Percentiles rank a stretch among this genome's conserved stretches.
Conservation (phyloP, 768 basidiomycete genomes). For the Trametes punicea region DNA sequence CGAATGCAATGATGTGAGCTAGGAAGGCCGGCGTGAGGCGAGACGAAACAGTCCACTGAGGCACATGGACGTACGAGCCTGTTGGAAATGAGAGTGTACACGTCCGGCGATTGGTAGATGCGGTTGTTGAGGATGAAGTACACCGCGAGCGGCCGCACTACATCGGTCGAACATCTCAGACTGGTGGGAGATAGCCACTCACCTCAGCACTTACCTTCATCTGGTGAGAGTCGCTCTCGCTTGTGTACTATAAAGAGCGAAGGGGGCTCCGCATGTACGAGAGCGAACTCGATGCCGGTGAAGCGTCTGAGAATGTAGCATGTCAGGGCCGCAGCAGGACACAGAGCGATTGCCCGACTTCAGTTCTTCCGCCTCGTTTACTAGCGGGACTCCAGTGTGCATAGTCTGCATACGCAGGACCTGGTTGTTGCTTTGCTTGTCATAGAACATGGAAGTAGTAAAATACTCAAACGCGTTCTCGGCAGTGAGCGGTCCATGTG, state of each 20-base stretch:
- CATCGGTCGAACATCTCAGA: constrained; percentile 2
- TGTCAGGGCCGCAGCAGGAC: constrained; percentile 10
- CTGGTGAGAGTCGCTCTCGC: constrained; percentile 76
- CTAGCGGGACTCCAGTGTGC: constrained; percentile 72
- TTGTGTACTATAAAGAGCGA: constrained; percentile 88
- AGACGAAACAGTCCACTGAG: not conserved
- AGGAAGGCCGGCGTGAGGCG: not conserved
- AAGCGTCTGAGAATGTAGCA: constrained; percentile 56
- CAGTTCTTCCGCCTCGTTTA: constrained; percentile 83
- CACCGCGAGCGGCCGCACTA: constrained; percentile 74
- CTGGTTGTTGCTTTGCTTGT: constrained; percentile 91
- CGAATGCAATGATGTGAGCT: constrained; percentile 69
- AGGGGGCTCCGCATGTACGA: constrained; percentile 78
- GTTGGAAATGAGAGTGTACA: constrained; percentile 82
- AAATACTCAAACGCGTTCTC: constrained; percentile 91
- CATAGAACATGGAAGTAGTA: constrained; percentile 87
- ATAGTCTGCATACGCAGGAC: constrained; percentile 91
- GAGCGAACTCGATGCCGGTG: constrained; percentile 81
- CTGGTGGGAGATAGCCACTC: constrained; percentile 4
- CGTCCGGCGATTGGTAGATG: constrained; percentile 84
- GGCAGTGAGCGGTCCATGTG: constrained; percentile 64
- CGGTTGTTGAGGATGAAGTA: constrained; percentile 89
- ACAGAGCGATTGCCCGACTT: constrained; percentile 42
- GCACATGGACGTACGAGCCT: constrained; percentile 54
- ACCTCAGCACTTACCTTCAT: constrained; percentile 57